phyloP scores from a whole-genome alignment of 2,329 filamentous ascomycete species.

The Dendryphion nanum region DNA sequence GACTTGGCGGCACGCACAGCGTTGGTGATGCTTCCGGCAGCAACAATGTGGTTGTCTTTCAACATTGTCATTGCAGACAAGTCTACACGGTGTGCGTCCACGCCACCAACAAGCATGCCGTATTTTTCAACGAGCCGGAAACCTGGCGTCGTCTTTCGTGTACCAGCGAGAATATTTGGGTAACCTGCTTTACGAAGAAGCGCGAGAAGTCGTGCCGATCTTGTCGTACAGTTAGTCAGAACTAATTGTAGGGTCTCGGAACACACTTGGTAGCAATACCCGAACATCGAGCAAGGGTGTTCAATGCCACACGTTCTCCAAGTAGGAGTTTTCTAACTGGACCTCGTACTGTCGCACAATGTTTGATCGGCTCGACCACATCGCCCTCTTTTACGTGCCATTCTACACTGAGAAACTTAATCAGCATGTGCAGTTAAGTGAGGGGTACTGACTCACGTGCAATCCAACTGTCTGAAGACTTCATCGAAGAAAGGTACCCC shows the following conservation, averaged over 20 bases:
- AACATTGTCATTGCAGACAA: conserved; percentile 93
- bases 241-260: background rate
- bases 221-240: background rate
- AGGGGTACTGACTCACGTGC: conserved; percentile 58
- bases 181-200: conserved; percentile 66
- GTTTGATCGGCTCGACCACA: conserved; percentile 57
- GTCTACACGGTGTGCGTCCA: conserved; percentile 89
- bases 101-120: conserved; percentile 91
- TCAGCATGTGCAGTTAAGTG: background rate
- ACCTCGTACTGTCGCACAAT: conserved; percentile 78
- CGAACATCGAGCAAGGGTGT: conserved; percentile 85
- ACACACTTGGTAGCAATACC: conserved; percentile 74
- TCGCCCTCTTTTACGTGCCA: conserved; percentile 82
- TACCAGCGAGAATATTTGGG: conserved; percentile 82
- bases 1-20: conserved; percentile 82
- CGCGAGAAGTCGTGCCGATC: conserved; percentile 47
- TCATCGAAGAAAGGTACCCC: conserved; percentile 95
- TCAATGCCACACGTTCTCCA: conserved; percentile 91
- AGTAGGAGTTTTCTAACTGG: conserved; percentile 81
- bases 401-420: conserved; percentile 59
- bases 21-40: conserved; percentile 75
- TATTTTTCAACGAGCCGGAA: conserved; percentile 98
- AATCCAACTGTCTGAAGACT: conserved; percentile 85
- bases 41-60: conserved; percentile 98
- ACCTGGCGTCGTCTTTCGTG: conserved; percentile 93